Evolutionary conservation across 495 filamentous ascomycete species (phyloP).

Genomic region (Lophium mytilinum): DNA sequence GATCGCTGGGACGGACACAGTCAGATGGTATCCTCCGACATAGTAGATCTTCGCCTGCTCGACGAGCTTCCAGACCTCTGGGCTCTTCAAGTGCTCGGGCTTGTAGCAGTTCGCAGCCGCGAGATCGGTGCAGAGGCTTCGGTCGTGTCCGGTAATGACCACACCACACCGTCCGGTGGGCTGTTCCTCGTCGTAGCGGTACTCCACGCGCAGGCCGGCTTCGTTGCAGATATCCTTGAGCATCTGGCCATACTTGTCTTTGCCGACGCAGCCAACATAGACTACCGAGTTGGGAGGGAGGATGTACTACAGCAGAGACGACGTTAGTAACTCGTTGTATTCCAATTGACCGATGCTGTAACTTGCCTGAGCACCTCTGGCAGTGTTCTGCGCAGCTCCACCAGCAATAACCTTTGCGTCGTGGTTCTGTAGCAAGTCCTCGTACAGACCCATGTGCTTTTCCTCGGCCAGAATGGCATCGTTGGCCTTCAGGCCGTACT

Average conservation of each 20-base stretch:
- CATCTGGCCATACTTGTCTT: constrained; percentile 82
- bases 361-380: constrained; percentile 74
- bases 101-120: constrained; percentile 96
- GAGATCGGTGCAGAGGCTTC: constrained; percentile 90
- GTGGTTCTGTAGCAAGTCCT: constrained; percentile 79
- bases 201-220: constrained; percentile 84
- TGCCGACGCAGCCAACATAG: constrained; percentile 87
- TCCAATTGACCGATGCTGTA: not conserved
- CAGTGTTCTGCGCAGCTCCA: constrained; percentile 96
- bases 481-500: constrained; percentile 89
- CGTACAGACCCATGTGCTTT: constrained; percentile 81
- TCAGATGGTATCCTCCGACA: constrained; percentile 84
- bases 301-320: constrained; percentile 57
- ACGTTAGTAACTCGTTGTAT: not conserved
- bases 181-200: constrained; percentile 72
- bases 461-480: constrained; percentile 94
- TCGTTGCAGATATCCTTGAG: constrained; percentile 70
- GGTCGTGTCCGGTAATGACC: constrained; percentile 90
- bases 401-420: constrained; percentile 92
- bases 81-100: constrained; percentile 83
- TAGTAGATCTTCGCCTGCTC: constrained; percentile 84
- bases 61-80: constrained; percentile 82
- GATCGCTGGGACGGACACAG: constrained; percentile 84
- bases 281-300: constrained; percentile 78
- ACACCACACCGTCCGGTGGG: constrained; percentile 93